Conservation (phyloP, 164 flowering plant genomes). For the Umbellularia californica region DNA sequence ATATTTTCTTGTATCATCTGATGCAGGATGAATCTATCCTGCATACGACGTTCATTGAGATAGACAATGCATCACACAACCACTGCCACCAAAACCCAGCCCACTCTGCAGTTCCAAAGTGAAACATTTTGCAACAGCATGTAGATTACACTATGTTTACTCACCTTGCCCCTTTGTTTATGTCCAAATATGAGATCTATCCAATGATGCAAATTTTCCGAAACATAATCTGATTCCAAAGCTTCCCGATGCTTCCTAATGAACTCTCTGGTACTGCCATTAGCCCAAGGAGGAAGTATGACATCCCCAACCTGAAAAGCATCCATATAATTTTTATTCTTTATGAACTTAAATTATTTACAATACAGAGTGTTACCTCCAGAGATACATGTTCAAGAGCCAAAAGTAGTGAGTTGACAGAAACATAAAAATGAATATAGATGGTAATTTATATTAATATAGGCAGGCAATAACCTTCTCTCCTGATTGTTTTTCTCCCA, state of each 20-base stretch:
- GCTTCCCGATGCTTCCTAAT: constrained; percentile 97
- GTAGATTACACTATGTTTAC: constrained; percentile 9
- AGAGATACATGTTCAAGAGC: background rate
- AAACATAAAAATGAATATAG: background rate
- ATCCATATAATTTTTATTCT: background rate
- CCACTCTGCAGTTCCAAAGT: background rate
- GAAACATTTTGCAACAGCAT: background rate
- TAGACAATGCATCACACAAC: background rate
- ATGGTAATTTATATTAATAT: background rate
- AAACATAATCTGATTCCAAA: constrained; percentile 89
- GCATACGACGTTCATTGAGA: no score
- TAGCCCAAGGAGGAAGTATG: constrained; percentile 95
- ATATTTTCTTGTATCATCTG: no score
- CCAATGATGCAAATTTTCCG: constrained; percentile 98
- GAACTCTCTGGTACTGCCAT: constrained; percentile 92
- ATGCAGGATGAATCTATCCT: no score
- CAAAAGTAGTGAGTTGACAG: background rate
- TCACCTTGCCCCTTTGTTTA: constrained; percentile 97
- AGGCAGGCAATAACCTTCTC: constrained; percentile 60
- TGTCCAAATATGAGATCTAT: constrained; percentile 97
- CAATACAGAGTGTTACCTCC: background rate
- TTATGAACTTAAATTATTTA: background rate
- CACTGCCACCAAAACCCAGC: background rate
- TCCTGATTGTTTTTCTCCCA: constrained; percentile 98
- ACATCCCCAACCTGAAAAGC: constrained; percentile 81